A percentile compares a stretch with the other conserved stretches of the same genome.
These are phyloP conservation scores for Heritiera littoralis DNA, from an alignment of 345 rosid species.

Conservation along the genomic window DNA sequence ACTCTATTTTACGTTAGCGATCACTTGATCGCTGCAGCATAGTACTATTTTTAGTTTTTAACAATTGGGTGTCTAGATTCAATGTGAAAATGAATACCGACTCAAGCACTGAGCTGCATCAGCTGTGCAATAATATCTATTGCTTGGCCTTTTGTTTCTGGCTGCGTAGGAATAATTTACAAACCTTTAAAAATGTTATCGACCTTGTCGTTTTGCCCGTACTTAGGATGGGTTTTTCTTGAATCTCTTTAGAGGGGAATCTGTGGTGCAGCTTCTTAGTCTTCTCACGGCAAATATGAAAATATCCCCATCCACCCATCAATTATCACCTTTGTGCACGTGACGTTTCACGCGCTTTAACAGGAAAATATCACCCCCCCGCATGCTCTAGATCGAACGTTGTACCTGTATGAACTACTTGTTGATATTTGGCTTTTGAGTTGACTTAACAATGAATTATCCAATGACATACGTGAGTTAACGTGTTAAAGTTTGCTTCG, in stretches of 20 bases:
- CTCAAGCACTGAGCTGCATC: not conserved
- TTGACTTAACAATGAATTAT: not conserved
- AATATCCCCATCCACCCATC: not conserved
- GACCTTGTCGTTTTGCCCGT: not conserved
- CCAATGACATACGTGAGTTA: not conserved
- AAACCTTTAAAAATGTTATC: conserved; percentile 8
- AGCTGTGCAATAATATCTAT: conserved; percentile 11
- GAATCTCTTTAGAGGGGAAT: conserved; percentile 9
- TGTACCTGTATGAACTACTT: not conserved
- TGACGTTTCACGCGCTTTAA: conserved; percentile 23
- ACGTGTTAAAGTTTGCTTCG: not conserved
- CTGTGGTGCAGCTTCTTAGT: conserved; percentile 30
- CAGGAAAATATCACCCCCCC: not conserved
- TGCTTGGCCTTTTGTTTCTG: not conserved
- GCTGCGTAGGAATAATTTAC: not conserved
- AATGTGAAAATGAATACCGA: not conserved
- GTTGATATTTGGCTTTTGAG: conserved; percentile 5
- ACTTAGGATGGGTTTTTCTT: not conserved
- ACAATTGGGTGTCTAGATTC: not conserved
- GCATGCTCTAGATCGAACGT: not conserved
- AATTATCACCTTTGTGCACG: conserved; percentile 19
- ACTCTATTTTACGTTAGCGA: not conserved
- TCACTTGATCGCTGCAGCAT: not conserved
- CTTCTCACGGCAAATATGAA: not conserved
- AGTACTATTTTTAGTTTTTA: not conserved